These are phyloP conservation scores for Selaginella moellendorffii DNA, from an alignment of 75 land plant genomes.

Conservation along the genomic window DNA sequence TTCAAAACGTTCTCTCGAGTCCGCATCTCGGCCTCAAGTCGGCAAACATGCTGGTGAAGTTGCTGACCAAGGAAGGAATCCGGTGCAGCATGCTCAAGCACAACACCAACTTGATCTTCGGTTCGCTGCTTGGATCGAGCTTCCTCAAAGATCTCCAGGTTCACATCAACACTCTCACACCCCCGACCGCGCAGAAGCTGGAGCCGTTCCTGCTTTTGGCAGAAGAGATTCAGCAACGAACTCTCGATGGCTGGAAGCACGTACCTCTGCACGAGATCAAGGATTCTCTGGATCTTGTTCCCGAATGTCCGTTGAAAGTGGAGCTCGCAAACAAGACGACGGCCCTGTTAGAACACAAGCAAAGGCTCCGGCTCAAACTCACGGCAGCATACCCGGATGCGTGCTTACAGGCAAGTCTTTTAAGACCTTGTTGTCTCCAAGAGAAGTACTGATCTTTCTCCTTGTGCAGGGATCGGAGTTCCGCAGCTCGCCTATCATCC, in stretches of 20 bases:
- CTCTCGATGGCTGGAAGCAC: constrained; percentile 20
- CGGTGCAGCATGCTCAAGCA: too few species aligned
- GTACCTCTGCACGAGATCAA: constrained; percentile 14
- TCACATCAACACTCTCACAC: too few species aligned
- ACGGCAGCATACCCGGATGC: neutral
- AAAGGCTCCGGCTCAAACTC: neutral
- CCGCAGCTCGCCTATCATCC: constrained; percentile 6
- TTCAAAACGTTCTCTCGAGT: too few species aligned
- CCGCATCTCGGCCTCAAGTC: too few species aligned
- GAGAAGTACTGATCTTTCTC: neutral
- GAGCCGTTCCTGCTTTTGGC: constrained; percentile 3
- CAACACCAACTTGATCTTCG: too few species aligned
- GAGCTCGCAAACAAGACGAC: neutral
- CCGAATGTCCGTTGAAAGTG: neutral
- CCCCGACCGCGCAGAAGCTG: too few species aligned
- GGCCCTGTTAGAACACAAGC: neutral
- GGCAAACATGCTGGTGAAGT: too few species aligned
- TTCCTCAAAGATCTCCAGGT: too few species aligned
- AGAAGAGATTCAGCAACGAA: constrained; percentile 18
- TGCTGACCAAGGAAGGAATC: too few species aligned
- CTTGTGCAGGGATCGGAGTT: constrained; percentile 12
- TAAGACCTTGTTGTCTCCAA: neutral
- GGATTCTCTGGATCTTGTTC: constrained; percentile 8
- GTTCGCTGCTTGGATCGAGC: too few species aligned
- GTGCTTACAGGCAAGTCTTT: neutral